Conservation (phyloP, 805 yeast species). For the Ogataea paraovalis region DNA sequence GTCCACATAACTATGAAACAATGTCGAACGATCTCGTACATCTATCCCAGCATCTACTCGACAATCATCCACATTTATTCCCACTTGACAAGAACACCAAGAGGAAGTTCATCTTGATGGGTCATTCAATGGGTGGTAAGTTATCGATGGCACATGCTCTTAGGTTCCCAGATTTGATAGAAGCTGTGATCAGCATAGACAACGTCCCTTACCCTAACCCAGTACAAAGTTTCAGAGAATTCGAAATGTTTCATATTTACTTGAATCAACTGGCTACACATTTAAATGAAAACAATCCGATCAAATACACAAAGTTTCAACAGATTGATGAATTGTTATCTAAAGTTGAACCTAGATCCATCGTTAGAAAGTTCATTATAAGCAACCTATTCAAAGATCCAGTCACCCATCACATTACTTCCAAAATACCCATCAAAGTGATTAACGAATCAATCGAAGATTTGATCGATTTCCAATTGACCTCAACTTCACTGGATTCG, state of each 20-base stretch:
- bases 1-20: constrained; percentile 65
- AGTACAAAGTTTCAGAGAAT: constrained; percentile 24
- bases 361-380: constrained; percentile 68
- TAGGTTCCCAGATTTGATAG: constrained; percentile 54
- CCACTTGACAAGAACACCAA: constrained; percentile 38
- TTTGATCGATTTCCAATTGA: constrained; percentile 53
- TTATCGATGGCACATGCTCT: constrained; percentile 82
- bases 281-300: constrained; percentile 3
- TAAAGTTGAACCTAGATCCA: constrained; percentile 53
- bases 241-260: constrained; percentile 27
- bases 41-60: constrained; percentile 34
- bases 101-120: constrained; percentile 52
- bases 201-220: constrained; percentile 73
- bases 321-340: constrained; percentile 61
- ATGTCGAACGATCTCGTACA: constrained; percentile 77
- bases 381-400: constrained; percentile 53
- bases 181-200: constrained; percentile 65
- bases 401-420: constrained; percentile 2
- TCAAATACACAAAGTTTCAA: constrained; percentile 33
- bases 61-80: constrained; percentile 7
- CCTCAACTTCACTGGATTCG: constrained; percentile 15
- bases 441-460: constrained; percentile 58
- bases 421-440: constrained; percentile 62
- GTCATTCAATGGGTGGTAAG: constrained; percentile 94
- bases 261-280: constrained; percentile 12